Evolutionary conservation across 345 rosid species (phyloP).

Genomic region (Litchi chinensis): DNA sequence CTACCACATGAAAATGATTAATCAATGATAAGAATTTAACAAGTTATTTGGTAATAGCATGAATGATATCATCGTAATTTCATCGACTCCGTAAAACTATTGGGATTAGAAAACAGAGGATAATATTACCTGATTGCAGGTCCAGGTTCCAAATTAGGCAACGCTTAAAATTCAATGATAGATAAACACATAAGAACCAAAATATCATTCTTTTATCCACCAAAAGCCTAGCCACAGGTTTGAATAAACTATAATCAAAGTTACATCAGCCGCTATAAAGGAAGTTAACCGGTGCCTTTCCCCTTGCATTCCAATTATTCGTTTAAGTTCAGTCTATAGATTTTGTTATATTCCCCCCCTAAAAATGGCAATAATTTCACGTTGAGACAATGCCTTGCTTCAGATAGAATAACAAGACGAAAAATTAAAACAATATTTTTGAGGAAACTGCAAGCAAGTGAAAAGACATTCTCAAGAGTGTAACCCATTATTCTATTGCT

Average conservation of each 20-base stretch:
- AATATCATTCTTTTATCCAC: neutral
- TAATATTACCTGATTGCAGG: neutral
- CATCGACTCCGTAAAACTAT: neutral
- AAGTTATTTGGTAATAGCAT: neutral
- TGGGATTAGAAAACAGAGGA: neutral
- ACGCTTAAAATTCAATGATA: neutral
- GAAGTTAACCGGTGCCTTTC: neutral
- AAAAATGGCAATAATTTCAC: no score
- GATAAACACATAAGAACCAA: neutral
- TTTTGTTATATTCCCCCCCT: no score
- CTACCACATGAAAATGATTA: slow-evolving; percentile 32
- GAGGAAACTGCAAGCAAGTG: no score
- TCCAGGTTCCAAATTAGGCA: neutral
- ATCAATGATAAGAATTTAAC: neutral
- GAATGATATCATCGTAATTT: neutral
- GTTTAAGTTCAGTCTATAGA: no score
- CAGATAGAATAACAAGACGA: no score
- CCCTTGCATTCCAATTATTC: no score
- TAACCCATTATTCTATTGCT: no score
- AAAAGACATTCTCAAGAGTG: no score
- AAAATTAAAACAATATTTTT: no score
- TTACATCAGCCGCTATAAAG: neutral
- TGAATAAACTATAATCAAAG: neutral
- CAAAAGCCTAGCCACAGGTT: neutral
- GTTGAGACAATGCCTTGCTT: no score